A percentile compares a stretch with the other conserved stretches of the same genome.
These are phyloP conservation scores for Hanseniaspora guilliermondii DNA, from an alignment of 805 yeast genomes.

Conservation along the genomic window DNA sequence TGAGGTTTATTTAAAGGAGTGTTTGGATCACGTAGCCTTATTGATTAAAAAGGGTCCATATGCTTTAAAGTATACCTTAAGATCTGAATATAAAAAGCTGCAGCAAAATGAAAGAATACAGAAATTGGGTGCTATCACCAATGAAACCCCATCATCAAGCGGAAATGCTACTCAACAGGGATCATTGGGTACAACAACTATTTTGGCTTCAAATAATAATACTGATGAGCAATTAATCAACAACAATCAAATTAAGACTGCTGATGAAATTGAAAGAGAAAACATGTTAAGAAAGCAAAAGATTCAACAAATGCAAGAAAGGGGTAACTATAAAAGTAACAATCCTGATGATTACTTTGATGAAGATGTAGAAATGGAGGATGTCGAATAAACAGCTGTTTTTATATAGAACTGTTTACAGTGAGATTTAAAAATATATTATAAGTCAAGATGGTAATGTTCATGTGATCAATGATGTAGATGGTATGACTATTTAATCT, in stretches of 20 bases:
- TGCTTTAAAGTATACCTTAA: slow-evolving; percentile 78
- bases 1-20: slow-evolving; percentile 80
- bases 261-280: slow-evolving; percentile 8
- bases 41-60: slow-evolving; percentile 92
- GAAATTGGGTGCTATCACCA: slow-evolving; percentile 40
- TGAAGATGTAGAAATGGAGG: slow-evolving; percentile 67
- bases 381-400: slow-evolving; percentile 34
- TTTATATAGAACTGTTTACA: no score
- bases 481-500: no score
- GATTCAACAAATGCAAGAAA: slow-evolving; percentile 59
- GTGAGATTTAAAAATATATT: no score
- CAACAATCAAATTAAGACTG: slow-evolving; percentile 10
- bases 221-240: slow-evolving; percentile 13
- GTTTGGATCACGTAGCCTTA: slow-evolving; percentile 77
- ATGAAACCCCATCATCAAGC: slow-evolving; percentile 19
- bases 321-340: slow-evolving; percentile 29
- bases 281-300: slow-evolving; percentile 41
- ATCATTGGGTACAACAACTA: slow-evolving; percentile 13
- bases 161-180: neutral
- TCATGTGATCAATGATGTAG: no score
- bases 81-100: slow-evolving; percentile 76
- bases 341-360: slow-evolving; percentile 51
- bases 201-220: neutral
- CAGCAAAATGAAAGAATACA: slow-evolving; percentile 66
- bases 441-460: no score